Base-by-base conservation (phyloP, 2,329 filamentous ascomycete genomes). In the Fusarium sp. region DNA sequence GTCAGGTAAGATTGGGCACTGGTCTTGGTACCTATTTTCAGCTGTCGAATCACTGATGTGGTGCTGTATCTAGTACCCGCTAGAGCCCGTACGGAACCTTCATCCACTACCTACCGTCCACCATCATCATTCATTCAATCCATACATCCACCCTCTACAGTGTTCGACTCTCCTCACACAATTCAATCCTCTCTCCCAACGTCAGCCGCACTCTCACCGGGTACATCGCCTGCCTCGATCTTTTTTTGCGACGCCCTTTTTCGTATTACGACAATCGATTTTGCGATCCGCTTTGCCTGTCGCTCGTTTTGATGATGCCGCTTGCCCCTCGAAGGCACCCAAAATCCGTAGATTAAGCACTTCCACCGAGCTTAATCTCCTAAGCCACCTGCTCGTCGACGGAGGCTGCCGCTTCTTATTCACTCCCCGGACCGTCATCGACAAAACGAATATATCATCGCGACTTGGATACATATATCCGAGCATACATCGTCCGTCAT, bases 281-380 rank as follows among this genome's bases (percentile, higher is more conserved):
- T 50, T 67, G 57, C 66, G 61, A 64, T 56, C 57, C 58, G 25
- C 37, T 66, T 59, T 64, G 64, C 56, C 60, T 54, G 67, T 72
- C 73, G 60, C 72, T 77, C 75, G 71, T 70, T 78, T 58, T 73
- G 76, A 75, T 68, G 70, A 77, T 80, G 70, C 67, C 67, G 74
- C 57, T 75, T 74, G 75, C 75, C 75, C 74, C 74, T 76, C 75
- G 72, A 75, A 74, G 54, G 64, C 68, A 35, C n/a, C 49, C 71
- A 63, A 77, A 77, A 64, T 67, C 69, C 72, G 63, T 67, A 74
- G 65, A 64, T 69, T 77, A 68, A 75, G 38, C 38, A 70, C 67
- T 67, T 59, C 57, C 53, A 68, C 58, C 56, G 54, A 72, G 62
- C 60, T 64, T 52, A 53, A 60, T 40, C 63, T 60, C 37, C 53